Percentiles rank a stretch among this genome's conserved stretches.
Evolutionary conservation across 192 early-diverging fungal genomes (phyloP).

Genomic region (Podila epicladia): DNA sequence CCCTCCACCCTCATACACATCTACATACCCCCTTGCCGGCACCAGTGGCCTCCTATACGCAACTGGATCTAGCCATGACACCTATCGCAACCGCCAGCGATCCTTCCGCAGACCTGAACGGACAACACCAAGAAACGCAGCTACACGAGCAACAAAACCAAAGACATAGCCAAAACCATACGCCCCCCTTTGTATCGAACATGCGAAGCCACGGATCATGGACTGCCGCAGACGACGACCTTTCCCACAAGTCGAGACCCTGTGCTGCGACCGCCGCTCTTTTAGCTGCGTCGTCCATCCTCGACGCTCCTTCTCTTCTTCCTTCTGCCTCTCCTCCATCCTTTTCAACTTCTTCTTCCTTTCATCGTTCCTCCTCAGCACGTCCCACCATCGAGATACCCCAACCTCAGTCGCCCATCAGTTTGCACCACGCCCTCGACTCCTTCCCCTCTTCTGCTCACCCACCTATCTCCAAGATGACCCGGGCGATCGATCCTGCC

Average conservation of each 20-base stretch:
- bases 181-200: not conserved
- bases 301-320: conserved; percentile 3
- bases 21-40: not conserved
- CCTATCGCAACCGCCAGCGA: not conserved
- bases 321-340: not conserved
- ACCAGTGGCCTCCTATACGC: not conserved
- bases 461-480: not conserved
- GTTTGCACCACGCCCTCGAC: conserved; percentile 48
- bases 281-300: not conserved
- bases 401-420: conserved; percentile 34
- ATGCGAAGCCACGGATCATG: not conserved
- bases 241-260: not conserved
- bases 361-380: conserved; percentile 1
- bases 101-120: not conserved
- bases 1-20: not conserved
- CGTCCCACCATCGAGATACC: conserved; percentile 23
- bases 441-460: conserved; percentile 11
- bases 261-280: not conserved
- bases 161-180: not conserved
- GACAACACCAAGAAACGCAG: not conserved
- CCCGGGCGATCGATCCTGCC: conserved; percentile 26
- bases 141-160: not conserved
- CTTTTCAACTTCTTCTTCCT: conserved; percentile 11
- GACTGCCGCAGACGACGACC: not conserved
- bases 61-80: not conserved